A percentile compares a stretch with the other conserved stretches of the same genome.
Conservation (phyloP, 371 early-diverging fungal species). For the Saksenaea vasiformis region DNA sequence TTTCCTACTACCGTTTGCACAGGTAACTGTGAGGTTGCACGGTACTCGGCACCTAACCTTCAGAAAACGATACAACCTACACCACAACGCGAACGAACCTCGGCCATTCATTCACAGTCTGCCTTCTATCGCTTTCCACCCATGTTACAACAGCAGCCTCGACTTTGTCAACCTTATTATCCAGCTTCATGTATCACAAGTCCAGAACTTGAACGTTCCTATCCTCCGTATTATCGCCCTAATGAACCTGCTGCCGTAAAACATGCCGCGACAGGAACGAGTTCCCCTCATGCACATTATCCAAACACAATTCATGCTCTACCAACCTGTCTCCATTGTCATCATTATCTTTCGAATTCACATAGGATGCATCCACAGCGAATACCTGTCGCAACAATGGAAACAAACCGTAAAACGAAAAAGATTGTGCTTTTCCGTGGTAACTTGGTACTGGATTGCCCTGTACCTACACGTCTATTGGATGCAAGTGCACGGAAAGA, state of each 20-base stretch:
- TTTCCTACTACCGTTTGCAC: neutral
- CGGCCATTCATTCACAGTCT: neutral
- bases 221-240: neutral
- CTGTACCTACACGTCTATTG: slow-evolving; percentile 48
- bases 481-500: slow-evolving; percentile 42
- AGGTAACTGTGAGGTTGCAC: neutral
- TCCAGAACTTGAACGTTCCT: neutral
- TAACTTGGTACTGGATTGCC: slow-evolving; percentile 57
- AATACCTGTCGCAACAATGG: neutral
- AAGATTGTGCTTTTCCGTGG: slow-evolving; percentile 44
- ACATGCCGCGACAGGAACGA: no score
- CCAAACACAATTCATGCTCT: neutral
- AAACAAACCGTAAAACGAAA: neutral
- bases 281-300: no score
- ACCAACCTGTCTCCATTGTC: neutral
- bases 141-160: neutral
- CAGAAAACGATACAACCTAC: neutral
- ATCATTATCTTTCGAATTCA: neutral
- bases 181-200: neutral
- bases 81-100: neutral
- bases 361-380: neutral
- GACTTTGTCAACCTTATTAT: neutral
- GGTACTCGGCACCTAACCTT: neutral
- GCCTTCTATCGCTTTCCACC: neutral
- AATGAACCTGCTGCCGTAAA: neutral